Evolutionary conservation across 306 rosid species (phyloP).

Genomic region (Begonia masoniana): DNA sequence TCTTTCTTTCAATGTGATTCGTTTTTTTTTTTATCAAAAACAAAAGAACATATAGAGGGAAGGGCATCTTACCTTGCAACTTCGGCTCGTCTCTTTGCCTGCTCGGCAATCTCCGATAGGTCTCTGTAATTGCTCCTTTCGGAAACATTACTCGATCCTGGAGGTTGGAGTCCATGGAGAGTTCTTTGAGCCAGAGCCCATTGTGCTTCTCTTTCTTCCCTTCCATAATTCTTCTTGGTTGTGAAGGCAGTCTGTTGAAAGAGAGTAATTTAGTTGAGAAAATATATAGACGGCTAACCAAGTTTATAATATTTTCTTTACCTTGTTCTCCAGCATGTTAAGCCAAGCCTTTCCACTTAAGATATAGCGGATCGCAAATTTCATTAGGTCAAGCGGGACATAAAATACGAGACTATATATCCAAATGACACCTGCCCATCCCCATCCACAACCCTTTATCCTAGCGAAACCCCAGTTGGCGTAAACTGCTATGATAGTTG

Average conservation of each 20-base stretch:
- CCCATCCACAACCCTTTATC: constrained; percentile 71
- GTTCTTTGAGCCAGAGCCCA: constrained; percentile 77
- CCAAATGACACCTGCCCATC: constrained; percentile 98
- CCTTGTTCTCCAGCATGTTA: constrained; percentile 77
- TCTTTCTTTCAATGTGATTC: no score
- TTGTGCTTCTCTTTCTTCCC: constrained; percentile 68
- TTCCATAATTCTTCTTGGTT: constrained; percentile 64
- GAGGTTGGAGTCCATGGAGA: constrained; percentile 42
- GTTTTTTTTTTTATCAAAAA: no score
- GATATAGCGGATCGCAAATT: constrained; percentile 69
- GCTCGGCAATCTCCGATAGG: constrained; percentile 59
- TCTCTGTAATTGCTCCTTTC: constrained; percentile 21
- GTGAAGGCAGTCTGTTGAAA: constrained; percentile 56
- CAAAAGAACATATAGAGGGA: no score
- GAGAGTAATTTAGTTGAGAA: no score
- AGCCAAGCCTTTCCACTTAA: constrained; percentile 89
- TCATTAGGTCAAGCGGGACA: constrained; percentile 55
- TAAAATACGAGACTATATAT: constrained; percentile 75
- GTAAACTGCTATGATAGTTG: constrained; percentile 43
- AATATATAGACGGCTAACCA: no score
- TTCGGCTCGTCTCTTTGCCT: constrained; percentile 80
- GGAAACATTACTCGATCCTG: constrained; percentile 6
- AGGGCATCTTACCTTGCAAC: constrained; percentile 44
- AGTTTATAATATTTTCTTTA: constrained; percentile 2
- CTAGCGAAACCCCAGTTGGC: constrained; percentile 38